Evolutionary conservation across 768 basidiomycete species (phyloP).

Genomic region (Trametes villosa): DNA sequence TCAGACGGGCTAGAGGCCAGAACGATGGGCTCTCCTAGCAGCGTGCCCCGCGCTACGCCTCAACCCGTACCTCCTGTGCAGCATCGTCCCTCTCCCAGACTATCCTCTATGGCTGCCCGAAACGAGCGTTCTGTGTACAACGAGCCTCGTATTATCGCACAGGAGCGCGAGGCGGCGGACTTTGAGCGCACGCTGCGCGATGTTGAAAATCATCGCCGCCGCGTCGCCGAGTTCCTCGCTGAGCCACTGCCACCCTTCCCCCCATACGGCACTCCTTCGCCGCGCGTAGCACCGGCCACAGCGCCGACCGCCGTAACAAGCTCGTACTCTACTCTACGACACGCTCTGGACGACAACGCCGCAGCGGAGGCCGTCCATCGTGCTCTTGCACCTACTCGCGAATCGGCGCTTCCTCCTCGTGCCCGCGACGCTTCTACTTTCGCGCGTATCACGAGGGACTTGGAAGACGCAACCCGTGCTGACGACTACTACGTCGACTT

Average conservation of each 20-base stretch:
- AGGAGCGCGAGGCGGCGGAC: background rate
- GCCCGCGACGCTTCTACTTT: no score
- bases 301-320: background rate
- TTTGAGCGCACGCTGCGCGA: constrained; percentile 16
- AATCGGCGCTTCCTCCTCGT: no score
- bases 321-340: constrained; percentile 18
- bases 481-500: no score
- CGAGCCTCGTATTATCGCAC: background rate
- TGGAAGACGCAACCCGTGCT: no score
- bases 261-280: background rate
- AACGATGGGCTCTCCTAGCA: background rate
- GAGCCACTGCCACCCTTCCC: background rate
- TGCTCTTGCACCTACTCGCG: no score
- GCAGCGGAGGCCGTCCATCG: background rate
- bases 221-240: constrained; percentile 8
- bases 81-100: background rate
- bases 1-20: background rate
- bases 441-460: no score
- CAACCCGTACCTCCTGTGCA: no score
- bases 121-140: background rate
- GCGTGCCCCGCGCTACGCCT: background rate
- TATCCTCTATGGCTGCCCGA: background rate
- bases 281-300: background rate
- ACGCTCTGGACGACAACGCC: constrained; percentile 15
- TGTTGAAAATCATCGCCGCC: constrained; percentile 8